These are phyloP conservation scores for Trichoderma sp. DNA, from an alignment of 2,329 filamentous ascomycete species.

Conservation along the genomic window DNA sequence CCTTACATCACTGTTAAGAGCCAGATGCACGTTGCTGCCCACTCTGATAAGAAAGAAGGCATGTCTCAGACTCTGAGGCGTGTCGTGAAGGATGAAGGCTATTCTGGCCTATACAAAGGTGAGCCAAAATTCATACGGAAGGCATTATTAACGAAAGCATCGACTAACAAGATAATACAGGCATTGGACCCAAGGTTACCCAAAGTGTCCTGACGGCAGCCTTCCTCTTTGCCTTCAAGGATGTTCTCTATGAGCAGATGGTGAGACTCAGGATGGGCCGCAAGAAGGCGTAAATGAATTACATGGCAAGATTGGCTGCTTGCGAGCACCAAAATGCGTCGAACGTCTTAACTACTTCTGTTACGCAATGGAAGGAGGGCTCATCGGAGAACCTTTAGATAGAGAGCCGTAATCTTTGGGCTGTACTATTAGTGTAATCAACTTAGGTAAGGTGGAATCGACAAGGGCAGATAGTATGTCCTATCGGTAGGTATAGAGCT, in stretches of 20 bases:
- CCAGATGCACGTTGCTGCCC: conserved; percentile 87
- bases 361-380: not conserved
- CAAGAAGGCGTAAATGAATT: conserved; percentile 33
- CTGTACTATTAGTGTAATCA: conserved; percentile 20
- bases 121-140: conserved; percentile 23
- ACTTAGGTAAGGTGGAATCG: not conserved
- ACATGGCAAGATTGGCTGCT: not conserved
- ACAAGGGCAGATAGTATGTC: not conserved
- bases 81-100: conserved; percentile 89
- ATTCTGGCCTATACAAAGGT: conserved; percentile 90
- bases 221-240: conserved; percentile 97
- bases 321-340: not conserved
- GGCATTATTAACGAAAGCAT: conserved; percentile 19
- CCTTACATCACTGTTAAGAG: conserved; percentile 99
- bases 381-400: not conserved
- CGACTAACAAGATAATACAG: conserved; percentile 46
- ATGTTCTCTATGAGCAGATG: conserved; percentile 85
- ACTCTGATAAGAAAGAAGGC: conserved; percentile 74
- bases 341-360: conserved; percentile 27
- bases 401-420: not conserved
- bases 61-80: conserved; percentile 75
- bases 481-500: not conserved
- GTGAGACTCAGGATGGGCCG: conserved; percentile 61
- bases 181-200: conserved; percentile 92
- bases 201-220: conserved; percentile 96